Evolutionary conservation across 495 filamentous ascomycete genomes (phyloP).

Genomic region (Aspergillus conjunctus): DNA sequence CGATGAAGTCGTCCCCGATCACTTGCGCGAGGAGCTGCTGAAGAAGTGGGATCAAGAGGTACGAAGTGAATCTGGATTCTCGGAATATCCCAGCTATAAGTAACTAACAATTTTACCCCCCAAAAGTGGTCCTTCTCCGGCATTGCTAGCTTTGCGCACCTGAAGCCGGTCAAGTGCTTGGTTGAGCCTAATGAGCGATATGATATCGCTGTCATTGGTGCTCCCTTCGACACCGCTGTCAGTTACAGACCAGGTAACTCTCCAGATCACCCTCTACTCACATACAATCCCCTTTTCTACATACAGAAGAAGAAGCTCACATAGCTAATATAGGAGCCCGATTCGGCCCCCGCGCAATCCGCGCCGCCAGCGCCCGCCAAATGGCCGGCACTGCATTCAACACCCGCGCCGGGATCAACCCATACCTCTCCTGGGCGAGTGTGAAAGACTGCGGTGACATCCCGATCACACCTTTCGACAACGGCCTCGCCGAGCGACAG

Average conservation of each 20-base stretch:
- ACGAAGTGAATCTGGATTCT: slow-evolving; percentile 5
- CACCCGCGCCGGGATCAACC: slow-evolving; percentile 74
- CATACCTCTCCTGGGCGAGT: slow-evolving; percentile 70
- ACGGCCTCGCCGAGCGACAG: slow-evolving; percentile 70
- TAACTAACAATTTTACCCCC: slow-evolving; percentile 12
- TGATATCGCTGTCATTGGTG: slow-evolving; percentile 81
- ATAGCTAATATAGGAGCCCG: slow-evolving; percentile 57
- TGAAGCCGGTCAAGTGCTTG: slow-evolving; percentile 73
- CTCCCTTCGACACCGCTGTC: slow-evolving; percentile 82
- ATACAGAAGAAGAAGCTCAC: neutral
- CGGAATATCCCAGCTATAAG: slow-evolving; percentile 2
- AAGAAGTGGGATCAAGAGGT: slow-evolving; percentile 59
- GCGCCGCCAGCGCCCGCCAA: slow-evolving; percentile 74
- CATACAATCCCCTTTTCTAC: slow-evolving; percentile 36
- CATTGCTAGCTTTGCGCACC: slow-evolving; percentile 78
- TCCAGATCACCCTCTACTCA: slow-evolving; percentile 13
- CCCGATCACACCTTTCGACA: slow-evolving; percentile 78
- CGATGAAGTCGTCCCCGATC: slow-evolving; percentile 42
- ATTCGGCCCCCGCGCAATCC: slow-evolving; percentile 81
- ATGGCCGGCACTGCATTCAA: slow-evolving; percentile 76
- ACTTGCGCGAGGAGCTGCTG: slow-evolving; percentile 48
- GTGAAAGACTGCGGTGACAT: slow-evolving; percentile 84
- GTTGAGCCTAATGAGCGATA: slow-evolving; percentile 64
- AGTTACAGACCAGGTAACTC: slow-evolving; percentile 70
- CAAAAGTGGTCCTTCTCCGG: slow-evolving; percentile 73